Base-by-base conservation (phyloP, 1,284 basidiomycete species). In the Apiotrichum brassicae region DNA sequence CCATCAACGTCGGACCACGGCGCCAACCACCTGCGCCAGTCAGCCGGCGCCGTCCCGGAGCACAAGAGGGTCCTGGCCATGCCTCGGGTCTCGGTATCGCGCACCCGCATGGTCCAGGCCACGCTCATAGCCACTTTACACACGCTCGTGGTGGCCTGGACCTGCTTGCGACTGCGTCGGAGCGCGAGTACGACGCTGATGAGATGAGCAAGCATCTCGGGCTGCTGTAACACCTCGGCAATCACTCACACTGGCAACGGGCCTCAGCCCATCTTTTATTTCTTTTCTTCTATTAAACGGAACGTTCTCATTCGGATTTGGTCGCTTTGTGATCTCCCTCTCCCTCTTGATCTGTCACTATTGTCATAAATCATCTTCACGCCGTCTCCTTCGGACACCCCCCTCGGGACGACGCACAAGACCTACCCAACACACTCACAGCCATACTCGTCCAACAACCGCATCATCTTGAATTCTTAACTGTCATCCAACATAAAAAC, bases 141-240 rank as follows among this genome's bases (percentile, higher is more conserved):
- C 40, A 42, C 26, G 25, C 40, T 12, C 40, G 32, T 14, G 23
- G 43, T 20, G 32, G 32, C 33, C 32, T 44, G 16, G 22, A 34
- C 33, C 33, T 34, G 23, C 33, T 34, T n/a, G 43, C 43, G 1
- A 35, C 43, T 5, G 32, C 32, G 12, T 33, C 43, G 16, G 43
- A 44, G 22, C 32, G 32, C 32, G 32, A 48, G 46, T 41, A 42
- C 24, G 46, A 40, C n/a, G 46, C 46, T 11, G 46, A 48, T 24
- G 46, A 48, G 46, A 48, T 48, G 46, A 40, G 38, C 32, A 48
- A 48, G 38, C 46, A 33, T 22, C 46, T 48, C 19, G 33, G 39
- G 7, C 23, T 25, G 30, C 8, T 48, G 16, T 47, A 35, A 37
- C n/a, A 18, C 7, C 28, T 30, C n/a, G 14, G 28, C 28, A 14